Base-by-base conservation (phyloP, 495 filamentous ascomycete genomes). In the Neurospora sp. region DNA sequence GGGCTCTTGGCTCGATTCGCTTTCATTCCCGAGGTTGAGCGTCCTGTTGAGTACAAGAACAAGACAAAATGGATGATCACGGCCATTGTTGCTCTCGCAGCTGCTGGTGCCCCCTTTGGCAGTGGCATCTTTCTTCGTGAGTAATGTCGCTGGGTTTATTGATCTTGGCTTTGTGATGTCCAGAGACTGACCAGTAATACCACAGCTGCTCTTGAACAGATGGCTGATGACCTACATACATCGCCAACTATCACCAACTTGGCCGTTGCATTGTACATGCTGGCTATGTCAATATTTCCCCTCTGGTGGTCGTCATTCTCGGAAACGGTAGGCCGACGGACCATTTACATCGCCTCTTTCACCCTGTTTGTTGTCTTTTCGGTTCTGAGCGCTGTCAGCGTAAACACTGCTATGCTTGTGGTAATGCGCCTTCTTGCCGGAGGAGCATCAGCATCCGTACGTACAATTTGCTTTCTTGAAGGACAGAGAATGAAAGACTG, bases 231-330 rank as follows among this genome's bases (percentile, higher is more conserved):
- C 37, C 82, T 97, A 37, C 71, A 90, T 70, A 85, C 90, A 23
- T 88, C 88, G 0, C 79, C 88, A n/a, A 91, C 92, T 1, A 84
- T 94, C 39, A 89, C 93, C 35, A 97, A 97, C 78, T 77, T 97
- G 66, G 91, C 92, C 6, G 90, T 96, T 11, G 92, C 94, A 3
- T 80, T 97, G 70, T 97, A 96, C 79, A 95, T 97, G 94, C 86
- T 97, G 8, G 84, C 88, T 72, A 96, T 97, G 93, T 88, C 91
- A 20, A 93, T 97, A 37, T 97, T 94, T 74, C 94, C 94, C 2
- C 86, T 98, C 6, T 98, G 94, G 93, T 97, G 94, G 94, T 96
- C 92, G 3, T 91, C 90, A 4, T 96, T 97, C 79, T 94, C 92
- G 12, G 95, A 98, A 81, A 87, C 88, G 5, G 81, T 93, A 4